A percentile compares a stretch with the other conserved stretches of the same genome.
Conservation (phyloP, 495 filamentous ascomycete species). For the Talaromyces proteolyticus region DNA sequence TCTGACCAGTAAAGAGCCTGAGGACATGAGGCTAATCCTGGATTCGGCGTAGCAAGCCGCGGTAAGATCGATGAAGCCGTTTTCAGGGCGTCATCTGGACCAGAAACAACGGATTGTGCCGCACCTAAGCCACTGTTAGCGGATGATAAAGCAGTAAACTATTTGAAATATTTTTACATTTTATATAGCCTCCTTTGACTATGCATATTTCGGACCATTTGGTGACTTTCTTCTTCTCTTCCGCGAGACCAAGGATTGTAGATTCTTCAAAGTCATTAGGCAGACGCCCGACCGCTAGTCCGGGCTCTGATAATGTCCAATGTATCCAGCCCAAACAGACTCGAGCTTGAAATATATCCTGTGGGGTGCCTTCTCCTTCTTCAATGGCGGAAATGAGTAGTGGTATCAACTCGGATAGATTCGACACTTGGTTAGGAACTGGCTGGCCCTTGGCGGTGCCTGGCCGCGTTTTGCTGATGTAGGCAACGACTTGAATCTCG, state of each 20-base stretch:
- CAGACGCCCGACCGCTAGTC: conserved; percentile 51
- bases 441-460: conserved; percentile 22
- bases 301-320: conserved; percentile 65
- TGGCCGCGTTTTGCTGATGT: conserved; percentile 29
- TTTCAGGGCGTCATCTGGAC: conserved; percentile 49
- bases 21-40: conserved; percentile 20
- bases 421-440: conserved; percentile 36
- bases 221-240: conserved; percentile 39
- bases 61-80: conserved; percentile 58
- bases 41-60: conserved; percentile 41
- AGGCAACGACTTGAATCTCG: conserved; percentile 58
- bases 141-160: conserved; percentile 7
- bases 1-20: conserved; percentile 75
- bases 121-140: conserved; percentile 29
- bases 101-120: conserved; percentile 53
- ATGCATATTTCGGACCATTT: conserved; percentile 77
- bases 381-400: conserved; percentile 60
- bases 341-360: conserved; percentile 74
- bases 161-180: conserved; percentile 37
- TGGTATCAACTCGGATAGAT: conserved; percentile 57
- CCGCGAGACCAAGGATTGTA: conserved; percentile 38
- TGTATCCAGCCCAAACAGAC: conserved; percentile 81
- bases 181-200: conserved; percentile 70
- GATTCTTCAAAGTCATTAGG: conserved; percentile 55
- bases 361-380: conserved; percentile 43